These are phyloP conservation scores for Mortierella sp. DNA, from an alignment of 371 early-diverging fungal genomes.

Conservation along the genomic window DNA sequence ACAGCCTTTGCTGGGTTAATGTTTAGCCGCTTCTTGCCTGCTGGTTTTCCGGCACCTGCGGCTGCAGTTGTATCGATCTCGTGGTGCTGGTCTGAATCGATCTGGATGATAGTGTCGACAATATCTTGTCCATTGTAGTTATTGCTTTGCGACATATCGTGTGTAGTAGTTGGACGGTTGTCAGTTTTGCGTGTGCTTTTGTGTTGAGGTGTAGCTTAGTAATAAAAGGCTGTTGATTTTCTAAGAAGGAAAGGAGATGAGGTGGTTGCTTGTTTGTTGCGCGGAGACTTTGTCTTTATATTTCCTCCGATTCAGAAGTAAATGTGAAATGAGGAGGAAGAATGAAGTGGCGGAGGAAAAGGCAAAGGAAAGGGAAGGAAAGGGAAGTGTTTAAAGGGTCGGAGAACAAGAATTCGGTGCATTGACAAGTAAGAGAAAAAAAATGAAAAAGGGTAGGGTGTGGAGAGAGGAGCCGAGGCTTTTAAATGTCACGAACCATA, in stretches of 20 bases:
- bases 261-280: background rate
- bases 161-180: background rate
- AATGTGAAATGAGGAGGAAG: background rate
- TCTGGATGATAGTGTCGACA: conserved; percentile 9
- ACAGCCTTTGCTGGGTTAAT: conserved; percentile 40
- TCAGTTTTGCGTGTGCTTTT: background rate
- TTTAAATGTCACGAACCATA: background rate
- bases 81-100: background rate
- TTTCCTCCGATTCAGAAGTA: background rate
- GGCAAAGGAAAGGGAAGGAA: too few relatives aligned
- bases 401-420: background rate
- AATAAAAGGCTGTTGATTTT: background rate
- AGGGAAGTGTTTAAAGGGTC: background rate
- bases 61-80: conserved; percentile 4
- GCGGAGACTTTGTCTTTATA: background rate
- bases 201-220: conserved; percentile 8
- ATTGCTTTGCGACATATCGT: background rate
- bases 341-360: background rate
- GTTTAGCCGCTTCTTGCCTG: conserved; percentile 12
- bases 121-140: background rate
- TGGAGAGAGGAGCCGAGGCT: background rate
- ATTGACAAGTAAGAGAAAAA: background rate
- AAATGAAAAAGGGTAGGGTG: background rate
- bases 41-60: background rate
- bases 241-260: background rate